Evolutionary conservation across 148 eudicot species (phyloP).

Genomic region (Vaccinium darrowii): DNA sequence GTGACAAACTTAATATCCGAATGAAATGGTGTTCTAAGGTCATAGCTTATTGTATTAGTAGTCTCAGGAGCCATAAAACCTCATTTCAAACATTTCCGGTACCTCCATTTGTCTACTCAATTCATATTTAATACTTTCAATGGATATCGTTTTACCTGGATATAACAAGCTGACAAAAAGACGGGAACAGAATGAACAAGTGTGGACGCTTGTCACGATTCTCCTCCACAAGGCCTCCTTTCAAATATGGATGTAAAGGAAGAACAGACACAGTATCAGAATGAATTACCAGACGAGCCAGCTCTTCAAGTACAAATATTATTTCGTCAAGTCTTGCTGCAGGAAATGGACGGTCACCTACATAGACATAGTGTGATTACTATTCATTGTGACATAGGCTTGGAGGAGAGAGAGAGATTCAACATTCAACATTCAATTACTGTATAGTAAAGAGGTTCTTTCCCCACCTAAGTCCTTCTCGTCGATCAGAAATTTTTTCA

Average conservation of each 20-base stretch:
- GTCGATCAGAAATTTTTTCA: conserved; percentile 68
- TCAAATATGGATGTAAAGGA: conserved; percentile 62
- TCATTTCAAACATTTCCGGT: background rate
- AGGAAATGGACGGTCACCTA: conserved; percentile 77
- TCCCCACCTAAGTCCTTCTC: conserved; percentile 72
- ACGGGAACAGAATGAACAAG: conserved; percentile 74
- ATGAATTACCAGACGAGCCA: conserved; percentile 64
- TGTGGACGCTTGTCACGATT: conserved; percentile 50
- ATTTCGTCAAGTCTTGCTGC: conserved; percentile 82
- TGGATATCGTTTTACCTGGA: conserved; percentile 63
- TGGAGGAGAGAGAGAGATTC: background rate
- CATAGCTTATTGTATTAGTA: background rate
- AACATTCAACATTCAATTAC: conserved; percentile 1
- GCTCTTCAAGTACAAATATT: conserved; percentile 72
- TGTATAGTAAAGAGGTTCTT: conserved; percentile 4
- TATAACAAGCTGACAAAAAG: conserved; percentile 84
- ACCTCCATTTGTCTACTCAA: background rate
- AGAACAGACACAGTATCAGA: conserved; percentile 63
- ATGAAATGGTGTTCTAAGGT: background rate
- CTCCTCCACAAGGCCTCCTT: conserved; percentile 36
- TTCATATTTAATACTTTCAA: background rate
- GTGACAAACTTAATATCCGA: background rate
- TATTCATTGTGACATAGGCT: conserved; percentile 6
- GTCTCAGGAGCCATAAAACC: background rate
- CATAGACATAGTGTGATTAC: conserved; percentile 13